Conservation (phyloP, 306 rosid species). For the Adenanthera pavonina region DNA sequence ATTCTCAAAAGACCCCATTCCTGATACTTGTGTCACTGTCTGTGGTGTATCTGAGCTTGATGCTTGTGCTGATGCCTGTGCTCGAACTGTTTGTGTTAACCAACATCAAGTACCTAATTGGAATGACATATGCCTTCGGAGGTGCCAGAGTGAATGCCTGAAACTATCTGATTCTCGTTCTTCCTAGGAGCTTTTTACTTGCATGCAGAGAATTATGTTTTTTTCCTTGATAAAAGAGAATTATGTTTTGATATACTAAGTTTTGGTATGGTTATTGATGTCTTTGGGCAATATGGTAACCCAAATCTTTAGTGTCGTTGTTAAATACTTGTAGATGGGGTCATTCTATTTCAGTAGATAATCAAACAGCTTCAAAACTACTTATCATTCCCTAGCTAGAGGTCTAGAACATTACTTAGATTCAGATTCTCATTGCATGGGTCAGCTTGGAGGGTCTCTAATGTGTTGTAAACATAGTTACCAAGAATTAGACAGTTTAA, state of each 20-base stretch:
- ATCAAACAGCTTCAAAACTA: background rate
- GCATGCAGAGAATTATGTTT: background rate
- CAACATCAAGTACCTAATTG: slow-evolving; percentile 95
- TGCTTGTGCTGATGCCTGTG: slow-evolving; percentile 94
- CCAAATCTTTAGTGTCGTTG: background rate
- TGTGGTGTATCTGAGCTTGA: slow-evolving; percentile 94
- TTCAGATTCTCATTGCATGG: background rate
- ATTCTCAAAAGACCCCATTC: slow-evolving; percentile 93
- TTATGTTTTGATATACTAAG: background rate
- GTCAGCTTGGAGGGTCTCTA: background rate
- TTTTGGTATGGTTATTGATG: background rate
- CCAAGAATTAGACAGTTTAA: no score
- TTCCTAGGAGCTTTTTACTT: slow-evolving; percentile 42
- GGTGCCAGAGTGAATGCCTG: slow-evolving; percentile 96
- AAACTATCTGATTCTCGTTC: slow-evolving; percentile 73
- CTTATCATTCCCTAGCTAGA: background rate
- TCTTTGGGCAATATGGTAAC: background rate
- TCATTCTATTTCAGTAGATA: background rate
- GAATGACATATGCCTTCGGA: slow-evolving; percentile 87
- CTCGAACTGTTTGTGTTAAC: slow-evolving; percentile 91
- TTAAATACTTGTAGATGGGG: background rate
- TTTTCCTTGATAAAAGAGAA: background rate
- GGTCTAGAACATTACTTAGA: background rate
- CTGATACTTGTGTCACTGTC: slow-evolving; percentile 93
- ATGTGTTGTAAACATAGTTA: background rate